phyloP scores from a whole-genome alignment of 2,329 filamentous ascomycete genomes.

The Pyricularia grisea region DNA sequence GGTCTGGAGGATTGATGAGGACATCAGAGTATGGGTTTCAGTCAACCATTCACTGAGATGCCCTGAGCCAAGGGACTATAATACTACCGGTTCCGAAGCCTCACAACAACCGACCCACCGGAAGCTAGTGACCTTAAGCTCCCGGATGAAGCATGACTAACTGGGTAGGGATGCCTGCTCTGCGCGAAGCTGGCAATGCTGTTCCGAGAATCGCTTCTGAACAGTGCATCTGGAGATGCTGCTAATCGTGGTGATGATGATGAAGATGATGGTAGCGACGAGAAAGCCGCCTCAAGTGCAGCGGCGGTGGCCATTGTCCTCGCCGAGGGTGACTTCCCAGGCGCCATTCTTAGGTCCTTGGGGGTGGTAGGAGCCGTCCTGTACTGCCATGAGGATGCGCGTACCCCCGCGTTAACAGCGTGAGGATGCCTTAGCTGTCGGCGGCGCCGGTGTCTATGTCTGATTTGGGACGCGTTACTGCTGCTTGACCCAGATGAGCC shows the following conservation, averaged over 20 bases:
- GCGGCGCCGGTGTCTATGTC: constrained; percentile 17
- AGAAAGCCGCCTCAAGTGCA: background rate
- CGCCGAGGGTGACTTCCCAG: background rate
- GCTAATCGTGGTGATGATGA: background rate
- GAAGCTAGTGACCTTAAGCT: constrained; percentile 29
- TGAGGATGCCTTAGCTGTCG: constrained; percentile 9
- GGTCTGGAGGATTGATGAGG: background rate
- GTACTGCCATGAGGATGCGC: constrained; percentile 33
- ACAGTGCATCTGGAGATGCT: background rate
- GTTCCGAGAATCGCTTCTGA: background rate
- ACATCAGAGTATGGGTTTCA: background rate
- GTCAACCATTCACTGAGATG: background rate
- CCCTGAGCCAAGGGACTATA: constrained; percentile 13
- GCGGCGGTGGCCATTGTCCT: background rate
- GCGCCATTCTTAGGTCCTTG: constrained; percentile 16
- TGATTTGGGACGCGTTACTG: constrained; percentile 9
- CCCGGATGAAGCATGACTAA: constrained; percentile 26
- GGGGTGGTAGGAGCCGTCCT: constrained; percentile 46
- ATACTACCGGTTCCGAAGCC: constrained; percentile 27
- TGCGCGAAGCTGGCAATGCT: constrained; percentile 32
- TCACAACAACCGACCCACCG: constrained; percentile 33
- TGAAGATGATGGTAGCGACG: background rate
- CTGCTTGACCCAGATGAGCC: constrained; percentile 4
- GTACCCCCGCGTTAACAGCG: constrained; percentile 29
- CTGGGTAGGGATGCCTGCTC: constrained; percentile 28